Evolutionary conservation across 2,329 filamentous ascomycete species (phyloP).

Genomic region (Exophiala sideris): DNA sequence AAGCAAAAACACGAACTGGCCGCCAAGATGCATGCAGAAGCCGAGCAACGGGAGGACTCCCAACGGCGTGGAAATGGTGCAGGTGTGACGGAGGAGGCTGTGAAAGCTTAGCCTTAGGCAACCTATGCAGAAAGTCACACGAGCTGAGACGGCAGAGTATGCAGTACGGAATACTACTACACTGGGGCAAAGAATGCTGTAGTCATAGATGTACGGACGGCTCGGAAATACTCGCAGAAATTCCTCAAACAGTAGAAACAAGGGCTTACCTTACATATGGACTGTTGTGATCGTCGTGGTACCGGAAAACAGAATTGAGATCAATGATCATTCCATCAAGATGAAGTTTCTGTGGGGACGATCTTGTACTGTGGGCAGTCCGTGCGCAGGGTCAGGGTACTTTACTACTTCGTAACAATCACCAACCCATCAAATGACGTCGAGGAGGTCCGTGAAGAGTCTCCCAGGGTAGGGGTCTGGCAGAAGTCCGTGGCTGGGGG

Average conservation of each 20-base stretch:
- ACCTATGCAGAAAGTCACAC: neutral
- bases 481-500: constrained; percentile 20
- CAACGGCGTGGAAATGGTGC: constrained; percentile 3
- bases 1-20: constrained; percentile 25
- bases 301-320: no score
- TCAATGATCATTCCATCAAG: no score
- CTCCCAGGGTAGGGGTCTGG: neutral
- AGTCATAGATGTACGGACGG: no score
- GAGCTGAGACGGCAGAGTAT: neutral
- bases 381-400: neutral
- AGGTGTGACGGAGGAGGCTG: constrained; percentile 4
- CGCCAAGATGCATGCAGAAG: constrained; percentile 15
- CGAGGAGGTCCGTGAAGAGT: neutral
- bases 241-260: no score
- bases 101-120: constrained; percentile 11
- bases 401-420: no score
- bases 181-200: no score
- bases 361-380: neutral
- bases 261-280: no score
- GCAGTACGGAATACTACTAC: no score
- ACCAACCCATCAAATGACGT: neutral
- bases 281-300: no score
- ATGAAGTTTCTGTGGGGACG: no score
- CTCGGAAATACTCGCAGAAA: no score
- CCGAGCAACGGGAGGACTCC: constrained; percentile 11